Percentiles rank a stretch among this genome's conserved stretches.
These are phyloP conservation scores for Russula virescens DNA, from an alignment of 768 basidiomycete species.

Conservation along the genomic window DNA sequence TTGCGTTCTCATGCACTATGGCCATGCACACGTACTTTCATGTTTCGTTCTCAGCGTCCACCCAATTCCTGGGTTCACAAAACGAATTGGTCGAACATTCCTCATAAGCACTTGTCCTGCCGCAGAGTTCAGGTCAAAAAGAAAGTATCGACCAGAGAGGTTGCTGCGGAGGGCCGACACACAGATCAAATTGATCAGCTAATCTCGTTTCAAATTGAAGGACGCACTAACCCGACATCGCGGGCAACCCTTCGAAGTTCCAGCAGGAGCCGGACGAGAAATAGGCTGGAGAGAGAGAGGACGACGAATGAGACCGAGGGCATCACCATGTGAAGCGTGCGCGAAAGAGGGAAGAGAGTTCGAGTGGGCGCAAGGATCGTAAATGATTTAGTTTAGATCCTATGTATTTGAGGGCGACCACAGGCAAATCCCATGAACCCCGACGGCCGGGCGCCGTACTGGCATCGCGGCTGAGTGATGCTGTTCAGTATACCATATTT, in stretches of 20 bases:
- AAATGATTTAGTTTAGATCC: too few relatives aligned
- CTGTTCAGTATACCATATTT: too few relatives aligned
- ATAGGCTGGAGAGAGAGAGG: not conserved
- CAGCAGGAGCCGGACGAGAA: not conserved
- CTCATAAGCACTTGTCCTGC: not conserved
- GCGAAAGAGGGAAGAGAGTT: not conserved
- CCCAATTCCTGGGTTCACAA: not conserved
- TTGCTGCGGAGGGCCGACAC: not conserved
- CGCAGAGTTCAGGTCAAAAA: not conserved
- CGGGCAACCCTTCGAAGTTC: not conserved
- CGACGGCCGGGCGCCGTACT: too few relatives aligned
- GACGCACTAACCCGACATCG: not conserved
- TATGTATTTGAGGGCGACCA: not conserved
- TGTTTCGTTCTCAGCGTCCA: not conserved
- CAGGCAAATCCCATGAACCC: too few relatives aligned
- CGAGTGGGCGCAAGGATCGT: too few relatives aligned
- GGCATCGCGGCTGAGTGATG: too few relatives aligned
- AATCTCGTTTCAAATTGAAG: not conserved
- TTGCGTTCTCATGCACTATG: too few relatives aligned
- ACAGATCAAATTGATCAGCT: not conserved
- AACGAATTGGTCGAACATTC: not conserved
- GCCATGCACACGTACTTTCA: not conserved
- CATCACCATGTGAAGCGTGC: not conserved
- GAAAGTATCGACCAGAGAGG: constrained; percentile 2
- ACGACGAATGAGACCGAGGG: not conserved